These are phyloP conservation scores for Xanthoconium separans DNA, from an alignment of 1,284 basidiomycete species.

Conservation along the genomic window DNA sequence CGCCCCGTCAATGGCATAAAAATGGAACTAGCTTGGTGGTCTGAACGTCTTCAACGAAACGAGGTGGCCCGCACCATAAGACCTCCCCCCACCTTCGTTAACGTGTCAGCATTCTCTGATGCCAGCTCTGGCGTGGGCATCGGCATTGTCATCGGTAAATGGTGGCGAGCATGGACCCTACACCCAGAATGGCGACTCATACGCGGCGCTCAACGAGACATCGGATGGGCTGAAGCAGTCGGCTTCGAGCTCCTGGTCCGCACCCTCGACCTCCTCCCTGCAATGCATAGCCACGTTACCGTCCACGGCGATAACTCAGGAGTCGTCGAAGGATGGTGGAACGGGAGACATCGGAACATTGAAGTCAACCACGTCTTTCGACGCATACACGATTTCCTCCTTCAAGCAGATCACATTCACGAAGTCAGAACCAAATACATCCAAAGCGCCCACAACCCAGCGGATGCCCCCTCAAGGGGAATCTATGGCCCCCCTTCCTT, in stretches of 20 bases:
- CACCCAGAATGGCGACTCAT: neutral
- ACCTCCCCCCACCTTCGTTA: neutral
- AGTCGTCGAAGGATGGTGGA: neutral
- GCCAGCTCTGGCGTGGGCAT: neutral
- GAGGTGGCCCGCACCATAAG: neutral
- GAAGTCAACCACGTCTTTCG: neutral
- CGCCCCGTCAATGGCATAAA: neutral
- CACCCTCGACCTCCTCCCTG: neutral
- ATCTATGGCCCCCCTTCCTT: neutral
- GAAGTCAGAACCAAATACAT: neutral
- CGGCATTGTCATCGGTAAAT: neutral
- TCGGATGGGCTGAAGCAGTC: neutral
- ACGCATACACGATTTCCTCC: neutral
- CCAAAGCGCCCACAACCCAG: neutral
- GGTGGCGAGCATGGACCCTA: neutral
- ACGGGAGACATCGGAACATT: neutral
- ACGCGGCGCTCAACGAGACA: neutral
- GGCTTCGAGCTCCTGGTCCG: neutral
- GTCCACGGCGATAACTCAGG: neutral
- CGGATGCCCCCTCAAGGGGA: neutral
- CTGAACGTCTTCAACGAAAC: neutral
- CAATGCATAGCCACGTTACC: neutral
- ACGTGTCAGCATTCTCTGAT: constrained; percentile 7
- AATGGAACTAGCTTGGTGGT: constrained; percentile 10
- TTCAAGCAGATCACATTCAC: neutral